These are phyloP conservation scores for Limonium bicolor DNA, from an alignment of 148 eudicot genomes.

Conservation along the genomic window DNA sequence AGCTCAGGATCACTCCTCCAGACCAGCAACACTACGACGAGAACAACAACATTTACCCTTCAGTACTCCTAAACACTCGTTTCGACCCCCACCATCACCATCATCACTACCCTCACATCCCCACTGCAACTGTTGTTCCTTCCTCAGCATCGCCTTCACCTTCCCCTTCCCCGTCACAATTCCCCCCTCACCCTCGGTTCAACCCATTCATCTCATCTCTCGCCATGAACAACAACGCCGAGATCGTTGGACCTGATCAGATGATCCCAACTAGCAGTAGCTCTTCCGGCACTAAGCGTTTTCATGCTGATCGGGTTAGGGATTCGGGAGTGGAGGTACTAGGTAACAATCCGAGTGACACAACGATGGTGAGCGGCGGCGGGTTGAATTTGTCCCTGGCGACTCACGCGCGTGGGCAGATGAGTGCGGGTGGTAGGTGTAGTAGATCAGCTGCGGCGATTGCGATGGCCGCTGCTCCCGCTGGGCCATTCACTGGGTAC, in stretches of 20 bases:
- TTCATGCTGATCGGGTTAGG: neutral
- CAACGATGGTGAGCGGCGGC: no score
- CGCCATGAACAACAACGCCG: neutral
- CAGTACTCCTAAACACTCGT: slow-evolving; percentile 8
- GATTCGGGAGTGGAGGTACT: neutral
- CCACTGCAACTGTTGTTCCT: neutral
- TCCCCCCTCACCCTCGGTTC: slow-evolving; percentile 1
- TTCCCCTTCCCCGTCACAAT: slow-evolving; percentile 1
- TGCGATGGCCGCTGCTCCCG: slow-evolving; percentile 9
- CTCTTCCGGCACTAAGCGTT: no score
- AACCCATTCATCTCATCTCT: neutral
- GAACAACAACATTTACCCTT: neutral
- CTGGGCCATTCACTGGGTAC: slow-evolving; percentile 38
- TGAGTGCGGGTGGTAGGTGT: neutral
- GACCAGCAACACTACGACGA: no score
- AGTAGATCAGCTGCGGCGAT: neutral
- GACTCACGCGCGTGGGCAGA: slow-evolving; percentile 12
- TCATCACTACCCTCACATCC: neutral
- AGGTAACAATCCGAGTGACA: neutral
- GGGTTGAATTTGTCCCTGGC: slow-evolving; percentile 14
- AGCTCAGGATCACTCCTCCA: slow-evolving; percentile 18
- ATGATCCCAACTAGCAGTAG: no score
- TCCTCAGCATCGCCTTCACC: neutral
- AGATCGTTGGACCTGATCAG: no score
- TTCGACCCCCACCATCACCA: slow-evolving; percentile 3